phyloP scores from a whole-genome alignment of 805 yeast genomes.

The Starmerella cellae region DNA sequence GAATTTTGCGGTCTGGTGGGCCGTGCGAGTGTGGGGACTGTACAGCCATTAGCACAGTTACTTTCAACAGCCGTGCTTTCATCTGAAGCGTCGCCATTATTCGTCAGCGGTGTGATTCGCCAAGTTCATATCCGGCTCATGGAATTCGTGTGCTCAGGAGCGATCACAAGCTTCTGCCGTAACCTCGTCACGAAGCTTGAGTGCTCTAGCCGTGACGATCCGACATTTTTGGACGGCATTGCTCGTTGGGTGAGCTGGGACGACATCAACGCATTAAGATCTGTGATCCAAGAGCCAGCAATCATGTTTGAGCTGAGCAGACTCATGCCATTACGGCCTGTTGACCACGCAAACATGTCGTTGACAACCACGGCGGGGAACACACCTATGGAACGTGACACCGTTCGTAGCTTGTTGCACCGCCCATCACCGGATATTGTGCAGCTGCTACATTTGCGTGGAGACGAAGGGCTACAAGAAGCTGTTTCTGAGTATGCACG shows the following conservation, averaged over 20 bases:
- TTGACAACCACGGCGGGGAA: background rate
- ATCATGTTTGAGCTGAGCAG: slow-evolving; percentile 13
- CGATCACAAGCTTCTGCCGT: slow-evolving; percentile 8
- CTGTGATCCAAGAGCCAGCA: slow-evolving; percentile 11
- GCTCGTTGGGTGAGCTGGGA: slow-evolving; percentile 14
- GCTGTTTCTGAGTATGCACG: slow-evolving; percentile 9
- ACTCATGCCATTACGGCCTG: slow-evolving; percentile 11
- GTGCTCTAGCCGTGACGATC: background rate
- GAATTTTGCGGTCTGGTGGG: slow-evolving; percentile 4
- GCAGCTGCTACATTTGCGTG: slow-evolving; percentile 9
- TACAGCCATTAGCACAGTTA: slow-evolving; percentile 5
- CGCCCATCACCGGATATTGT: slow-evolving; percentile 11
- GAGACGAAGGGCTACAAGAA: slow-evolving; percentile 9
- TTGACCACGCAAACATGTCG: background rate
- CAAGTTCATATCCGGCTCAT: slow-evolving; percentile 15
- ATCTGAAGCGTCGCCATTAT: background rate
- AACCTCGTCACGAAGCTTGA: slow-evolving; percentile 3
- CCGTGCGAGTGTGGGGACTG: slow-evolving; percentile 5
- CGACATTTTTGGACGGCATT: background rate
- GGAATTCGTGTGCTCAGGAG: slow-evolving; percentile 12
- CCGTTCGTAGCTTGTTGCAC: slow-evolving; percentile 7
- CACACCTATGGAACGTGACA: slow-evolving; percentile 14
- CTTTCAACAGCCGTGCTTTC: slow-evolving; percentile 4
- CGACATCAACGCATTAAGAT: slow-evolving; percentile 11
- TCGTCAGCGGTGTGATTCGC: slow-evolving; percentile 13